Conservation (phyloP, 495 filamentous ascomycete genomes). For the Annulohypoxylon stygium region DNA sequence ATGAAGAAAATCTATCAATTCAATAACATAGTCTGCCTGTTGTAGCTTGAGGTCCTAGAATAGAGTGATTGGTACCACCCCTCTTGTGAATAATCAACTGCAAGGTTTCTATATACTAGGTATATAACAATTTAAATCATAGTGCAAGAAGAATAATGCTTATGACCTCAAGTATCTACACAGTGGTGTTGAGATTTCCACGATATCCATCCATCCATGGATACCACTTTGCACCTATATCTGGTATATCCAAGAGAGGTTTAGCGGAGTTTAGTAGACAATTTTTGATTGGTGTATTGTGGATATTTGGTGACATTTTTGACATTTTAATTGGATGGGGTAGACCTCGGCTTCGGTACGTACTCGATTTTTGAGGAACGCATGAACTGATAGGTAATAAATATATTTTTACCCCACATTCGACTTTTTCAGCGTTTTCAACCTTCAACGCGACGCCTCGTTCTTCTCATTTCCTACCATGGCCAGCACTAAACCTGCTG, state of each 20-base stretch:
- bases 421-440: neutral
- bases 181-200: too few species aligned
- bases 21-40: too few species aligned
- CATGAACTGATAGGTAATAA: neutral
- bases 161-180: too few species aligned
- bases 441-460: neutral
- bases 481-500: constrained; percentile 3
- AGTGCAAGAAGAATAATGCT: too few species aligned
- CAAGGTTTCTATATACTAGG: too few species aligned
- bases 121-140: too few species aligned
- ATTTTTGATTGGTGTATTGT: neutral
- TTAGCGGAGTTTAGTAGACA: neutral
- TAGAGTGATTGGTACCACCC: too few species aligned
- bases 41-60: too few species aligned
- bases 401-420: neutral
- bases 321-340: neutral
- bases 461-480: neutral
- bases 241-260: neutral
- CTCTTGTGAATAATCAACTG: too few species aligned
- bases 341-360: neutral
- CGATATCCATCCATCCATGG: neutral
- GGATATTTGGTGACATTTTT: neutral
- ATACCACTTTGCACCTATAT: neutral
- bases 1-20: neutral
- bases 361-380: neutral